These are phyloP conservation scores for Vigna reflexopilosa DNA, from an alignment of 306 rosid genomes.

Conservation along the genomic window DNA sequence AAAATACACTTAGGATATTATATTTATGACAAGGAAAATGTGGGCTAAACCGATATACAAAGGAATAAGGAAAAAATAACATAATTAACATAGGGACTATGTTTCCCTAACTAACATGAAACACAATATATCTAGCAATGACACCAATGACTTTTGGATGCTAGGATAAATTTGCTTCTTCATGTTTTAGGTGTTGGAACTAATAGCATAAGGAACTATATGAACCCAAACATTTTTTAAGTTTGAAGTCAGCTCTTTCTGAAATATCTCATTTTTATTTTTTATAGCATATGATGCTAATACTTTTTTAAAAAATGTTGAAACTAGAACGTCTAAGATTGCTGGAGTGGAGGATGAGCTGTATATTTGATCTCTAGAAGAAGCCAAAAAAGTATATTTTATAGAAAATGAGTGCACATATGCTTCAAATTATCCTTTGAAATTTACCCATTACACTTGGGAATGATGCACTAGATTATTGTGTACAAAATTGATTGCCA, in stretches of 20 bases:
- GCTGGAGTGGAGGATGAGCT: neutral
- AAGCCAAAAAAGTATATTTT: neutral
- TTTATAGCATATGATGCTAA: neutral
- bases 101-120: no score
- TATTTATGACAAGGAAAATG: no score
- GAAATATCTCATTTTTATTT: neutral
- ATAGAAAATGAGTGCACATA: neutral
- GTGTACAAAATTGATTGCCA: neutral
- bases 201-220: neutral
- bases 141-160: neutral
- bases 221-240: neutral
- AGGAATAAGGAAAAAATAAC: no score
- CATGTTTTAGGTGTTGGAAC: neutral
- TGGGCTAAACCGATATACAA: no score
- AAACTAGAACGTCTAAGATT: neutral
- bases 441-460: constrained; percentile 14
- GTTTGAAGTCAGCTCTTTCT: neutral
- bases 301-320: neutral
- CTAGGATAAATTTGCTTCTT: neutral
- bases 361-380: neutral
- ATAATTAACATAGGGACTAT: no score
- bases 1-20: no score
- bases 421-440: neutral
- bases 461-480: neutral
- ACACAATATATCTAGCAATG: no score